Evolutionary conservation across 1,284 basidiomycete species (phyloP), one percentile per base, ranked within the genome.

Genomic region (Meripilus lineatus): DNA sequence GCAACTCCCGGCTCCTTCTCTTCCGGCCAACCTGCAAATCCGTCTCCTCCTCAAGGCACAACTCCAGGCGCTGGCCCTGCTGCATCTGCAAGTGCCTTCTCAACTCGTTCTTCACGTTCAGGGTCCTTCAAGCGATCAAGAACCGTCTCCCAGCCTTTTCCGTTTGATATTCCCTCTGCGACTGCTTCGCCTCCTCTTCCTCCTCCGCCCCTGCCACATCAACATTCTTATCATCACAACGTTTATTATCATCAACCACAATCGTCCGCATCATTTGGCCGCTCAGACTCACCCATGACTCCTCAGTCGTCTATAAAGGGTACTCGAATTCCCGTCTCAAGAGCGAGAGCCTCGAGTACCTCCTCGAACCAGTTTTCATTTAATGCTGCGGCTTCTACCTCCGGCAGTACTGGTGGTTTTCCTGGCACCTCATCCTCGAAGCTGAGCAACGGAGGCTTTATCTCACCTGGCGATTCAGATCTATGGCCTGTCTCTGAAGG

Each of bases 131-230:
- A 56, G 52, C 70, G 65, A 68, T 69, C 58, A 52, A 78, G 58
- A 61, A 84, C 84, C 6, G 71, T 79, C 50, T 86, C 84, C 11
- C 77, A 80, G 51, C 81, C 81, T 6, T 74, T 72, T 48, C 50
- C 66, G 6, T 53, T 61, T 57, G 54, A 71, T 33, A 50, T 58
- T 26, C 18, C 61, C 20, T 58, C 53, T 41, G 50, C 55, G 23
- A 58, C 59, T 39, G 58, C 62, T 42, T 47, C 45, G 53, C 47
- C 15, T 50, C 59, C 36, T 46, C 51, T 11, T 45, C 46, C 40
- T 49, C 58, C 25, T 18, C 58, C 32, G 61, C 51, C 40, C 51
- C 50, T 28, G 55, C 59, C 40, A 57, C 62, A 40, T 46, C 39
- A n/a, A n/a, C n/a, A n/a, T n/a, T n/a, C n/a, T n/a, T n/a, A n/a